Evolutionary conservation across 352 stramenopile species (phyloP).

Genomic region (Vaucheria bursata): DNA sequence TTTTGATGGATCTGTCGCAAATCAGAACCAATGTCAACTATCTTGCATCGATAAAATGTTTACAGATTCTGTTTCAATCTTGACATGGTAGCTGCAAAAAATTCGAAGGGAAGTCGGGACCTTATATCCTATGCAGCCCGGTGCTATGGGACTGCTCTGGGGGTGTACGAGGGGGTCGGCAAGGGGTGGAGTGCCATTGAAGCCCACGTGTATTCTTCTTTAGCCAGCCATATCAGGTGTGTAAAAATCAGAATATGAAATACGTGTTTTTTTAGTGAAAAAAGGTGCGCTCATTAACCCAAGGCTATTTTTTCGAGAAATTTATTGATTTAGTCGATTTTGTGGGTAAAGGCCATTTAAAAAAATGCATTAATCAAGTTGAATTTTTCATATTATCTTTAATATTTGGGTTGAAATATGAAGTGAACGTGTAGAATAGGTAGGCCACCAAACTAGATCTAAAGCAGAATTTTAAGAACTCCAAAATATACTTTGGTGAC

Average conservation of each 20-base stretch:
- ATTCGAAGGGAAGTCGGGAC: too few relatives aligned
- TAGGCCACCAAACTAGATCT: too few relatives aligned
- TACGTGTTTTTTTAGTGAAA: neutral
- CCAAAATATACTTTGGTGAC: too few relatives aligned
- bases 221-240: conserved; percentile 12
- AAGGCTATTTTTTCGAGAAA: neutral
- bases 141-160: conserved; percentile 23
- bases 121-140: conserved; percentile 14
- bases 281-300: neutral
- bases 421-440: too few relatives aligned
- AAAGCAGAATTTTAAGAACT: too few relatives aligned
- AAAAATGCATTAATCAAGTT: too few relatives aligned
- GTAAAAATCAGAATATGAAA: too few relatives aligned
- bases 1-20: neutral
- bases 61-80: neutral
- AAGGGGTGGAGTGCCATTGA: conserved; percentile 23
- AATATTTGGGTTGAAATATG: too few relatives aligned
- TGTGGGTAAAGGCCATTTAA: too few relatives aligned
- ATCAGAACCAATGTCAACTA: neutral
- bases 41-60: neutral
- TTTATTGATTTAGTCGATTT: neutral
- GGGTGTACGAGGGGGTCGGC: conserved; percentile 22
- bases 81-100: neutral
- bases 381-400: too few relatives aligned
- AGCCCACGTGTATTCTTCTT: conserved; percentile 19